A percentile compares a stretch with the other conserved stretches of the same genome.
Conservation (phyloP, 345 rosid species). For the Hypericum perforatum region DNA sequence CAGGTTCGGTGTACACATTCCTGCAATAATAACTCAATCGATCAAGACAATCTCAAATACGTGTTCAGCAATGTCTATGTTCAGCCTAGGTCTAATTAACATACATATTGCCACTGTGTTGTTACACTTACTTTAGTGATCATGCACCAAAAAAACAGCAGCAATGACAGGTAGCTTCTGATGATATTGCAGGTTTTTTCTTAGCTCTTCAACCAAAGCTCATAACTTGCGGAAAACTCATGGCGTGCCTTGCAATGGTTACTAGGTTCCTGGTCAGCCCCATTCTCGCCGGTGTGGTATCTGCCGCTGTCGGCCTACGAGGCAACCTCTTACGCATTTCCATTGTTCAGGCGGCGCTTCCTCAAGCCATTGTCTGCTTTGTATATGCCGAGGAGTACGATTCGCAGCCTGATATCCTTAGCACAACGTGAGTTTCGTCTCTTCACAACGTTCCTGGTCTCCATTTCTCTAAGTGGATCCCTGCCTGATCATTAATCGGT, state of each 20-base stretch:
- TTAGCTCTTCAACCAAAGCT: constrained; percentile 75
- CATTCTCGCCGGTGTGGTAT: constrained; percentile 40
- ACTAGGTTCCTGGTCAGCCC: constrained; percentile 63
- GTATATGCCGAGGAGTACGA: constrained; percentile 73
- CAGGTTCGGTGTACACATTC: constrained; percentile 20
- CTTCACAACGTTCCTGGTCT: neutral
- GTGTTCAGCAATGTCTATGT: constrained; percentile 82
- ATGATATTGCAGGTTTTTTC: constrained; percentile 43
- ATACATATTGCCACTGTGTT: neutral
- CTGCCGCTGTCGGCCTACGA: constrained; percentile 38
- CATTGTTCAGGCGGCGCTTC: constrained; percentile 79
- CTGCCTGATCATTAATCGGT: neutral
- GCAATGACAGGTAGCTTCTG: neutral
- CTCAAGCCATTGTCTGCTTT: constrained; percentile 75
- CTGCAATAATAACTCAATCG: constrained; percentile 43
- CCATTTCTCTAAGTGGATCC: too few species aligned
- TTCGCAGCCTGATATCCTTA: constrained; percentile 59
- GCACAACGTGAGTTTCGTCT: constrained; percentile 49
- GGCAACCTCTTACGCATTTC: constrained; percentile 55
- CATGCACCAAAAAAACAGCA: neutral
- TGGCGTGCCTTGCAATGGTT: constrained; percentile 50
- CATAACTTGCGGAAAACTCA: constrained; percentile 53
- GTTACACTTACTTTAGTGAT: neutral
- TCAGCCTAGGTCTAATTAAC: constrained; percentile 49
- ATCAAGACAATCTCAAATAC: constrained; percentile 70